Evolutionary conservation across 2,329 filamentous ascomycete genomes (phyloP).

Genomic region (Ophiostoma australiae): DNA sequence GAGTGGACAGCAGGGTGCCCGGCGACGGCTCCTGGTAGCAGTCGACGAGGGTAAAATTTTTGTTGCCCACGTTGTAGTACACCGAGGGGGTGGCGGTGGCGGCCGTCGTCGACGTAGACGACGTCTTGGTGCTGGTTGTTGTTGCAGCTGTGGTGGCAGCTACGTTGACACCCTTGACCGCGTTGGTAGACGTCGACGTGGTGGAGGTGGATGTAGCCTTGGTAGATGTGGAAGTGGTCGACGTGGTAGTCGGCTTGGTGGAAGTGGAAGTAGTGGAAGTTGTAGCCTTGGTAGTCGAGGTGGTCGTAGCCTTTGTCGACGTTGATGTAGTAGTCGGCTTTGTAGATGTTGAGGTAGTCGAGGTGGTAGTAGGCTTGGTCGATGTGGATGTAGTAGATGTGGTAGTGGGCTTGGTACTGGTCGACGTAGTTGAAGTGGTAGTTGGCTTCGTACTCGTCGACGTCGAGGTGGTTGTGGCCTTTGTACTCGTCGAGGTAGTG

Average conservation of each 20-base stretch:
- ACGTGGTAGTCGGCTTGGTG: background rate
- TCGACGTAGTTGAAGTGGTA: background rate
- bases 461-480: background rate
- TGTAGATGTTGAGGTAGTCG: background rate
- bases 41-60: conserved; percentile 28
- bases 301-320: background rate
- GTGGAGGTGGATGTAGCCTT: background rate
- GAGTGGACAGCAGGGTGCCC: conserved; percentile 25
- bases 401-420: background rate
- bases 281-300: background rate
- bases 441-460: background rate
- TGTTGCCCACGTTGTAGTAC: conserved; percentile 19
- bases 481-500: background rate
- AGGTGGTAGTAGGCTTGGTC: background rate
- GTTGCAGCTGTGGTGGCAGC: background rate
- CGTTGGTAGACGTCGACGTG: background rate
- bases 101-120: background rate
- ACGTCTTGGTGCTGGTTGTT: background rate
- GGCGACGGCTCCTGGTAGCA: conserved; percentile 28
- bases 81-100: conserved; percentile 3
- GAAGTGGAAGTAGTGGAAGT: background rate
- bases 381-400: background rate
- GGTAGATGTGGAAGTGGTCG: background rate
- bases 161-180: background rate
- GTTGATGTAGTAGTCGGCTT: background rate